Conservation (phyloP, 2,329 filamentous ascomycete species). For the Fusarium pseudocircinatum region DNA sequence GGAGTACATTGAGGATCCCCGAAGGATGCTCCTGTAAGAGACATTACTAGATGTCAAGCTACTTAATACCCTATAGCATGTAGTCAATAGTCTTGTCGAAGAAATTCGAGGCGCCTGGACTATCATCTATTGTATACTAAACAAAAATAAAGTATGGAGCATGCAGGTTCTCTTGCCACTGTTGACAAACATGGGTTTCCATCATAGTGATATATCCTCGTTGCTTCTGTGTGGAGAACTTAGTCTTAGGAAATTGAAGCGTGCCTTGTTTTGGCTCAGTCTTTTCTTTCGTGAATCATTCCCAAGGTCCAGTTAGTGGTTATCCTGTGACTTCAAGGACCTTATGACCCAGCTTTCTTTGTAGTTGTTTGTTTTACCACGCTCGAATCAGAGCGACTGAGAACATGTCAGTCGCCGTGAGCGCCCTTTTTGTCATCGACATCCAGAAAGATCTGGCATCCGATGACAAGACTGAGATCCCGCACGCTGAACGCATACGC, state of each 20-base stretch:
- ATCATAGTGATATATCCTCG: background rate
- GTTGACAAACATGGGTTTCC: background rate
- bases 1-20: conserved; percentile 95
- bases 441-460: conserved; percentile 17
- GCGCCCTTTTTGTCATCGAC: conserved; percentile 22
- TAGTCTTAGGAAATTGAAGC: background rate
- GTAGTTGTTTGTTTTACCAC: background rate
- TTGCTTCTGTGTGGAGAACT: background rate
- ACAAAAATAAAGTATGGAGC: background rate
- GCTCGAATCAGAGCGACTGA: background rate
- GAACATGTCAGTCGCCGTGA: background rate
- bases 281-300: background rate
- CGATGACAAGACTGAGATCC: conserved; percentile 8
- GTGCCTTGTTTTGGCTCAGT: background rate
- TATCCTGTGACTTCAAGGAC: background rate
- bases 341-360: background rate
- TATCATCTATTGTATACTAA: conserved; percentile 27
- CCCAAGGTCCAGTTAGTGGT: background rate
- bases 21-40: conserved; percentile 81
- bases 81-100: conserved; percentile 6
- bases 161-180: background rate
- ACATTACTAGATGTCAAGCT: background rate
- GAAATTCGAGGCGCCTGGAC: background rate
- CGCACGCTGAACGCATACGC: conserved; percentile 5
- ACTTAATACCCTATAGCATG: conserved; percentile 31